Evolutionary conservation across 2,329 filamentous ascomycete genomes (phyloP), one percentile per base, ranked within the genome.

Genomic region (Aspergillus eucalypticola): DNA sequence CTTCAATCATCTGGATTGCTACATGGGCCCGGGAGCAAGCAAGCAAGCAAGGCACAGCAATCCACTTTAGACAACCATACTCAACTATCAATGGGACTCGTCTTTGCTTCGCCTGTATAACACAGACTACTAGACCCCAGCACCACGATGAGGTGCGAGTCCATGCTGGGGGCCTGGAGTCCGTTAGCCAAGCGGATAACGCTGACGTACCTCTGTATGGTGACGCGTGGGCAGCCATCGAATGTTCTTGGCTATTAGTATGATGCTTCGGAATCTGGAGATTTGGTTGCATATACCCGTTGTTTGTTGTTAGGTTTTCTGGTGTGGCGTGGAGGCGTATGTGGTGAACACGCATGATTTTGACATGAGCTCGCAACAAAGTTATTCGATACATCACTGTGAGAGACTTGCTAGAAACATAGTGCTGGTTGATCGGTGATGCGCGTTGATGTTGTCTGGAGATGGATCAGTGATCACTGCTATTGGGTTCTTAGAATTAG

Each of bases 141-240:
- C 53, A 55, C 53, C 53, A 7, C 53, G 53, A 17, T 55, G 39
- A 55, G 53, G 53, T 55, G 53, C 53, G 53, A 55, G 53, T 46
- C 52, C 42, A 17, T 29, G 41, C 53, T 42, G 39, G 41, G 41
- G 25, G 52, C 17, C 52, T 49, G 23, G 23, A 49, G 15, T 29
- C 44, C 23, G 15, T 49, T 49, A 49, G 44, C 25, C 44, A 49
- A 25, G 23, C 23, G 7, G 7, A 49, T 23, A 49, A 35, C 15
- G 44, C 44, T 44, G 25, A 50, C 46, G n/a, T 50, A 50, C 46
- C 46, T 44, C 19, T 19, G 21, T 44, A 7, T 13, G 2, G 41
- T 44, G 41, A 44, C 41, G 41, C 17, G 41, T 15, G 17, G 41
- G 19, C 17, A 44, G 10, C 23, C 32, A 35, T 35, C 32, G 29